Conservation (phyloP, 2,329 filamentous ascomycete species). For the Diaporthe sp. region DNA sequence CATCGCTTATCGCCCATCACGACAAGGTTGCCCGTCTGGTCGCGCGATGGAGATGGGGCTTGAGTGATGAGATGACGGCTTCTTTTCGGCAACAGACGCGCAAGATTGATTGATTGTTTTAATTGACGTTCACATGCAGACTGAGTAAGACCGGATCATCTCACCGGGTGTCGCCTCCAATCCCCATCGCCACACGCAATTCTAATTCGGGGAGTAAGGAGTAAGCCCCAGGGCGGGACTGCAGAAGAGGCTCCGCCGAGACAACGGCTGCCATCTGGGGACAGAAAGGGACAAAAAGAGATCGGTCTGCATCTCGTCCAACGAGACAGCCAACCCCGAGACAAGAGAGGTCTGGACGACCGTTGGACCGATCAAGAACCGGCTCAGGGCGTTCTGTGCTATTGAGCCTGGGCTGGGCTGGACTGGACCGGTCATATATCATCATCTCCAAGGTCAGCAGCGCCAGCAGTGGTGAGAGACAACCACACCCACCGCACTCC, state of each 20-base stretch:
- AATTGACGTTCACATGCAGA: slow-evolving; percentile 19
- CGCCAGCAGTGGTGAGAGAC: slow-evolving; percentile 25
- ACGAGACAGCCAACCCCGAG: background rate
- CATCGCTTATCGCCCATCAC: background rate
- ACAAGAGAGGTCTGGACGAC: background rate
- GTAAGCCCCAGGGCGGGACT: background rate
- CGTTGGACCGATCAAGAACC: slow-evolving; percentile 10
- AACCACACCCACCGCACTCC: slow-evolving; percentile 16
- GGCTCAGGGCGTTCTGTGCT: slow-evolving; percentile 1
- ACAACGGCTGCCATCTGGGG: background rate
- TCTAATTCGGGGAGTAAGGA: background rate
- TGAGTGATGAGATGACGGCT: background rate
- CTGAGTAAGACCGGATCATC: slow-evolving; percentile 23
- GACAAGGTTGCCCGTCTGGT: background rate
- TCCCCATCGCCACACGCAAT: background rate
- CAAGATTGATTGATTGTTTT: slow-evolving; percentile 6
- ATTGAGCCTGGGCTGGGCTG: slow-evolving; percentile 19
- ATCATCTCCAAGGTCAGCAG: slow-evolving; percentile 29
- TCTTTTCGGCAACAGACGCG: background rate
- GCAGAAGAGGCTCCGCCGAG: slow-evolving; percentile 3
- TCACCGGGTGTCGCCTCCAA: slow-evolving; percentile 11
- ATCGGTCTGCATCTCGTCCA: background rate
- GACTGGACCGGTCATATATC: slow-evolving; percentile 28
- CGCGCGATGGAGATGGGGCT: background rate
- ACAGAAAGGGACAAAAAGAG: background rate